These are phyloP conservation scores for Acanthamoeba culbertsoni DNA, from an alignment of 208 protist species.

Conservation along the genomic window DNA sequence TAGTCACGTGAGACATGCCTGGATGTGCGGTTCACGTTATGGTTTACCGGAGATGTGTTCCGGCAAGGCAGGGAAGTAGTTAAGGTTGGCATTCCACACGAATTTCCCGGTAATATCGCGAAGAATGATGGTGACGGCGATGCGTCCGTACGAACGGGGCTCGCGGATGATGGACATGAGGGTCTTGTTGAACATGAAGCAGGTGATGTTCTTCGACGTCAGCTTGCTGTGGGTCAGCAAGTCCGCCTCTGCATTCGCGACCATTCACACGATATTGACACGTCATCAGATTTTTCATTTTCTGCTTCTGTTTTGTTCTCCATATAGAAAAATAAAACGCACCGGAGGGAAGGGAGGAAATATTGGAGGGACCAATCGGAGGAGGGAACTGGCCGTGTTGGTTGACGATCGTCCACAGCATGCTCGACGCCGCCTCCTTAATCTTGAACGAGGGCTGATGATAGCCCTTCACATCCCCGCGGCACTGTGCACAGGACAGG, in stretches of 20 bases:
- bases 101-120: neutral
- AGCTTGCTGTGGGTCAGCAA: constrained; percentile 18
- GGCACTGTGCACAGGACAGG: neutral
- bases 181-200: constrained; percentile 55
- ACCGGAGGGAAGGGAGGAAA: constrained; percentile 43
- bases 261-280: neutral
- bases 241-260: constrained; percentile 37
- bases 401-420: constrained; percentile 46
- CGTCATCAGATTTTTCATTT: neutral
- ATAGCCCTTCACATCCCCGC: constrained; percentile 13
- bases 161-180: constrained; percentile 21
- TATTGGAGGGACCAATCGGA: neutral
- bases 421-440: constrained; percentile 3
- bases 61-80: constrained; percentile 22
- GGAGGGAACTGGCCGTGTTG: constrained; percentile 46
- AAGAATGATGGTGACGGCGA: constrained; percentile 18
- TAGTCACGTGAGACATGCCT: neutral
- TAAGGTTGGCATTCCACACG: constrained; percentile 40
- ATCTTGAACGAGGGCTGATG: neutral
- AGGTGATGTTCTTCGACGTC: constrained; percentile 46
- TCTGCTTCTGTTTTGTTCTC: no score
- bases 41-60: neutral
- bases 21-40: neutral
- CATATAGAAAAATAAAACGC: neutral
- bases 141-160: neutral